These are phyloP conservation scores for Calonectria leucothoes DNA, from an alignment of 2,329 filamentous ascomycete species.

Conservation along the genomic window DNA sequence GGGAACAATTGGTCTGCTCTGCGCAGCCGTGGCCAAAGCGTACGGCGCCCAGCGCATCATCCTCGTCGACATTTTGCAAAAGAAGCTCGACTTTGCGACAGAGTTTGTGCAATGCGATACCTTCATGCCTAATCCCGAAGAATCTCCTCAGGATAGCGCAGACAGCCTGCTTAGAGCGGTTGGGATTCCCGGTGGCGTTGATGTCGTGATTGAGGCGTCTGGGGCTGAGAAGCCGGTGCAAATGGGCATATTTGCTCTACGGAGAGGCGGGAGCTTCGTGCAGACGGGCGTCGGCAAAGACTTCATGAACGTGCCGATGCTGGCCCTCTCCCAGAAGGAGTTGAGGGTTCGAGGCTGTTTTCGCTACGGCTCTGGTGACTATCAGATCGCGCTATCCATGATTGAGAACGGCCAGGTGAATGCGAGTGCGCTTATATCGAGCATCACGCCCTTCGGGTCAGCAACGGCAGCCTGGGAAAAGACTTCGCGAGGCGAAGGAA, in stretches of 20 bases:
- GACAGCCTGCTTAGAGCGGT: not conserved
- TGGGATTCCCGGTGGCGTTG: slow-evolving; percentile 72
- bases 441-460: not conserved
- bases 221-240: slow-evolving; percentile 83
- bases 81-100: slow-evolving; percentile 31
- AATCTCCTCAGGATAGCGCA: not conserved
- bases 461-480: not conserved
- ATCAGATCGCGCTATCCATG: slow-evolving; percentile 71
- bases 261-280: slow-evolving; percentile 79
- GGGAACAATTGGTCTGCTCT: slow-evolving; percentile 87
- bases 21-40: slow-evolving; percentile 83
- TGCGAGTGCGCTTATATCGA: not conserved
- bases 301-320: slow-evolving; percentile 89
- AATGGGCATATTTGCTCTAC: slow-evolving; percentile 75
- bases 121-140: not conserved
- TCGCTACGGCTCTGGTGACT: slow-evolving; percentile 88
- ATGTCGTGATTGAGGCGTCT: slow-evolving; percentile 82
- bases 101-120: slow-evolving; percentile 17
- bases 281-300: slow-evolving; percentile 89
- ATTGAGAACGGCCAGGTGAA: not conserved
- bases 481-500: not conserved
- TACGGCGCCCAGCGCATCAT: slow-evolving; percentile 76
- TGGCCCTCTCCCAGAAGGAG: slow-evolving; percentile 88
- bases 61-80: slow-evolving; percentile 29
- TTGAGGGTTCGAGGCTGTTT: slow-evolving; percentile 87